Conservation (phyloP, 2,329 filamentous ascomycete genomes). For the Plenodomus lindquistii region DNA sequence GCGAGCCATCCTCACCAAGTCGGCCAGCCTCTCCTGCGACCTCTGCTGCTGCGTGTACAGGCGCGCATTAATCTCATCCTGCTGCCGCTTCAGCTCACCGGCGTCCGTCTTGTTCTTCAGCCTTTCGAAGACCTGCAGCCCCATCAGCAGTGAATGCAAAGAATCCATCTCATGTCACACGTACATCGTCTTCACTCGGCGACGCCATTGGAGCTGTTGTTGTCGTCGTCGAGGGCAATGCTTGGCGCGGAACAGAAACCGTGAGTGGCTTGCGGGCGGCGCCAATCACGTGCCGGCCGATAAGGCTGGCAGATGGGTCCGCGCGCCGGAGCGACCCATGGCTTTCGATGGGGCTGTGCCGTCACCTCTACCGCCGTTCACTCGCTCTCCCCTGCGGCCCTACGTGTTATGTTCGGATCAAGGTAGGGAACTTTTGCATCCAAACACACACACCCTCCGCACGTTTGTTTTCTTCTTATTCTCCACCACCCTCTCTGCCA, state of each 20-base stretch:
- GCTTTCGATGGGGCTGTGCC: conserved; percentile 1
- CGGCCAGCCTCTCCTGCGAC: conserved; percentile 65
- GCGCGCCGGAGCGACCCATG: background rate
- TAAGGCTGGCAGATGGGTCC: background rate
- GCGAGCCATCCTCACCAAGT: conserved; percentile 59
- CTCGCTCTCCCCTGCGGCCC: background rate
- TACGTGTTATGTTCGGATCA: background rate
- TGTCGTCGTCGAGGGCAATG: conserved; percentile 23
- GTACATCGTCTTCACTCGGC: conserved; percentile 53
- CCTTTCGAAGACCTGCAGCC: conserved; percentile 60
- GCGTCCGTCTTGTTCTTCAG: conserved; percentile 63
- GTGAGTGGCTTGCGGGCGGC: conserved; percentile 10
- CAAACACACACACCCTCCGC: background rate
- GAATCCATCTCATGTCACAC: conserved; percentile 4
- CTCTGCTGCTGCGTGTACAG: conserved; percentile 62
- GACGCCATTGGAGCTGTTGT: conserved; percentile 47
- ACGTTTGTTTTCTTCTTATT: conserved; percentile 4
- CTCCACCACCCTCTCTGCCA: background rate
- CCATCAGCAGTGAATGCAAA: conserved; percentile 12
- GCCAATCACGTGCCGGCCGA: conserved; percentile 18
- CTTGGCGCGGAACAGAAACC: conserved; percentile 31
- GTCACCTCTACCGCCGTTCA: background rate
- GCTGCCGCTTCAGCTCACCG: conserved; percentile 61
- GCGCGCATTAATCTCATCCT: conserved; percentile 63
- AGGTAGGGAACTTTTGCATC: no score